Conservation (phyloP, 2,329 filamentous ascomycete species). For the Rhexocercosporidium sp. region DNA sequence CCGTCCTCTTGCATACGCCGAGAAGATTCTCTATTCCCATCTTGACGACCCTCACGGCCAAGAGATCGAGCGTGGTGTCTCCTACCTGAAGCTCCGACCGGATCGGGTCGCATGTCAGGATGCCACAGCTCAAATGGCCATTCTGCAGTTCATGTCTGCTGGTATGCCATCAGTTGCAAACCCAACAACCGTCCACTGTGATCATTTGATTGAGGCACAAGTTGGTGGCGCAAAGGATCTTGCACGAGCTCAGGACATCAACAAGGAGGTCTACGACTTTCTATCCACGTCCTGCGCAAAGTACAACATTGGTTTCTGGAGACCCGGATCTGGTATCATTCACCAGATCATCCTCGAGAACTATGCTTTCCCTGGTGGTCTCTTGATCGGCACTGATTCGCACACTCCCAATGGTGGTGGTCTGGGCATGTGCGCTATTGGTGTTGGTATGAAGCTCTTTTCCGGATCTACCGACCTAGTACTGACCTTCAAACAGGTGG, state of each 20-base stretch:
- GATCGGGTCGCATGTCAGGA: conserved; percentile 99
- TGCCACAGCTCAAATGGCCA: conserved; percentile 99
- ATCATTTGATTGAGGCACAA: conserved; percentile 99
- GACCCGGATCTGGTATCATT: conserved; percentile 97
- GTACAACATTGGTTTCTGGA: conserved; percentile 99
- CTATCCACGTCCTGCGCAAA: conserved; percentile 91
- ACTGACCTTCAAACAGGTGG: conserved; percentile 60
- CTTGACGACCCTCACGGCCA: conserved; percentile 95
- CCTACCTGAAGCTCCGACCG: conserved; percentile 94
- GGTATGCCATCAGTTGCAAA: conserved; percentile 96
- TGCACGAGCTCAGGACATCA: conserved; percentile 86
- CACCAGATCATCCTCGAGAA: conserved; percentile 99
- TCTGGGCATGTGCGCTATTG: conserved; percentile 92
- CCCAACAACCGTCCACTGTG: conserved; percentile 95
- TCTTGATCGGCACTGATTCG: conserved; percentile 96
- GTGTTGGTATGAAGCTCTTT: conserved; percentile 68
- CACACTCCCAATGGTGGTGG: conserved; percentile 98
- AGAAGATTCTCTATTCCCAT: conserved; percentile 99
- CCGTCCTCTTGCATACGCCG: conserved; percentile 90
- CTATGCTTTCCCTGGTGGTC: conserved; percentile 98
- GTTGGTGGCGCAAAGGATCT: conserved; percentile 93
- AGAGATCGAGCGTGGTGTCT: conserved; percentile 93
- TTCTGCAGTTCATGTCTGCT: conserved; percentile 99
- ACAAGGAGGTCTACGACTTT: conserved; percentile 99
- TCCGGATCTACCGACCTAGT: background rate